Base-by-base conservation (phyloP, 2,329 filamentous ascomycete genomes). In the Beauveria medogensis region DNA sequence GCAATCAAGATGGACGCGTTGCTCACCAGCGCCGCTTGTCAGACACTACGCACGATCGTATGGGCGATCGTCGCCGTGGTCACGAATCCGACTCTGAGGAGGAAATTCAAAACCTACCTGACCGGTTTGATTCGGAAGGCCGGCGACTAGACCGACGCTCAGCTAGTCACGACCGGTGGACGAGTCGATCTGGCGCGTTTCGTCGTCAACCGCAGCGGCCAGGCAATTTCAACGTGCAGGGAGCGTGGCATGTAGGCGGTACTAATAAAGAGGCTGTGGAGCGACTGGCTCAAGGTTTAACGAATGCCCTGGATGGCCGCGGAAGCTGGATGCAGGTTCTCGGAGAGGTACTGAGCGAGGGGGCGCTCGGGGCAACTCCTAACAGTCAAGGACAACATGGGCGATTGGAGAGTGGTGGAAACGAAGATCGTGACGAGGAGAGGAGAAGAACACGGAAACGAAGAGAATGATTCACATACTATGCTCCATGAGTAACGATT, bases 111-210 rank as follows among this genome's bases (percentile, higher is more conserved):
- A 64, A 72, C 2, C 67, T 82, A 0, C 80, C 80, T 0, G 76
- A 78, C 56, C 75, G 80, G 0, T 82, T 82, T 55, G 78, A 82
- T 62, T 59, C 67, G 0, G 65, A 75, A 2, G 80, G 80, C 1
- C 72, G 69, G 14, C 77, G 74, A 1, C 65, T 82, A 1, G 70
- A 74, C 51, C 65, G 64, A 8, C 64, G 63, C 5, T 62, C 64
- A 8, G 44, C 51, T 2, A 62, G 57, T 7, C 62, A 59, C 6
- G 60, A 56, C 66, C 63, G 67, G 3, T 72, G 71, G 73, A 73
- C 74, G 1, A 70, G 69, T 3, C 72, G 78, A 3, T 70, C 65
- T 9, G 79, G 79, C 3, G 72, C 76, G 0, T 81, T 82, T 62
- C 72, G 74, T 40, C 76, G 75, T 57, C 66, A 69, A 52, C 66